These are phyloP conservation scores for Cryptosporidium ryanae DNA, from an alignment of 169 alveolate genomes.

Conservation along the genomic window DNA sequence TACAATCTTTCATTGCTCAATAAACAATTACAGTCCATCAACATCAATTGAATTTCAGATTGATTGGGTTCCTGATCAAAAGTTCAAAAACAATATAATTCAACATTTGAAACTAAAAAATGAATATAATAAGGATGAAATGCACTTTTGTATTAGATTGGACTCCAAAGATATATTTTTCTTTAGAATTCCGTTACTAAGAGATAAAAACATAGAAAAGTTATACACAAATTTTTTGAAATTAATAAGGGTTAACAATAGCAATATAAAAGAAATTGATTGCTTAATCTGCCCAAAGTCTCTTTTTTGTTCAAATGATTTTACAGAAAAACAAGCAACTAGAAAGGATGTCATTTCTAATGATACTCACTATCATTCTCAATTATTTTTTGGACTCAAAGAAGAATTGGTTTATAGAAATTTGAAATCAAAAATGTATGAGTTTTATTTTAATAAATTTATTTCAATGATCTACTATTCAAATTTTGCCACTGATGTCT, in stretches of 20 bases:
- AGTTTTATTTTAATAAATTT: background rate
- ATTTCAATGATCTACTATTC: constrained; percentile 7
- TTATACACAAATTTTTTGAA: constrained; percentile 19
- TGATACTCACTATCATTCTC: background rate
- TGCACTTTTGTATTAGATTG: background rate
- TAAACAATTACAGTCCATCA: background rate
- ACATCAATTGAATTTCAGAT: constrained; percentile 11
- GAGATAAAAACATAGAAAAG: constrained; percentile 10
- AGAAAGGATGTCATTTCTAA: background rate
- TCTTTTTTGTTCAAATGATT: background rate
- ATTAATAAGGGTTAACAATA: background rate
- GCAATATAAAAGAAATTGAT: background rate
- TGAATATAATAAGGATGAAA: background rate
- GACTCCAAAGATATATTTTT: background rate
- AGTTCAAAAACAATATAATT: background rate
- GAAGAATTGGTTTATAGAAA: constrained; percentile 17
- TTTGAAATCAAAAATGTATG: background rate
- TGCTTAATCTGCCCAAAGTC: constrained; percentile 10
- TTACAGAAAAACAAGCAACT: background rate
- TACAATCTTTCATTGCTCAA: constrained; percentile 45
- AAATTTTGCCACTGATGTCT: background rate
- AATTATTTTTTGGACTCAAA: constrained; percentile 55
- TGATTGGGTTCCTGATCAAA: constrained; percentile 42
- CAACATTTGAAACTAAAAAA: background rate
- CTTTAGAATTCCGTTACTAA: constrained; percentile 22